These are phyloP conservation scores for Hortiboletus campestris DNA, from an alignment of 768 basidiomycete genomes.

Conservation along the genomic window DNA sequence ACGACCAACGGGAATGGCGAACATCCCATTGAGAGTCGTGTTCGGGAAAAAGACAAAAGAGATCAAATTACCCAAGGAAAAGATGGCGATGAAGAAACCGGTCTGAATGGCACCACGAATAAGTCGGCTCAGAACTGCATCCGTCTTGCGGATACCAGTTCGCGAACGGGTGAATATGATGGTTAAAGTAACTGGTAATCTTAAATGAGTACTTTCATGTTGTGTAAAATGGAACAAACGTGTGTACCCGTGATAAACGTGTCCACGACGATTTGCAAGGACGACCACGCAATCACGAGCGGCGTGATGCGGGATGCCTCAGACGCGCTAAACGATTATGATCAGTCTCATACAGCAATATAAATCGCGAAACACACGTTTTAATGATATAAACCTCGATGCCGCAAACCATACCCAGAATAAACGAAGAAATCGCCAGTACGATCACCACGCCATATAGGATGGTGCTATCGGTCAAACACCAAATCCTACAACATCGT, in stretches of 20 bases:
- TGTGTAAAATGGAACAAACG: background rate
- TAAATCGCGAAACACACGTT: constrained; percentile 30
- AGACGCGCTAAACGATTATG: constrained; percentile 32
- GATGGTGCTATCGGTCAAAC: constrained; percentile 11
- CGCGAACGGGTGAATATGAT: constrained; percentile 24
- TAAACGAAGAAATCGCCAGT: constrained; percentile 39
- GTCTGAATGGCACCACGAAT: constrained; percentile 11
- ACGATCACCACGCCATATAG: constrained; percentile 36
- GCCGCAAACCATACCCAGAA: constrained; percentile 44
- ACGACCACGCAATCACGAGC: constrained; percentile 47
- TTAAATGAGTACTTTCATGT: background rate
- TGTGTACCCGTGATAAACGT: constrained; percentile 42
- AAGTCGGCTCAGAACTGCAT: constrained; percentile 35
- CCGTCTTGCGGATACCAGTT: constrained; percentile 52
- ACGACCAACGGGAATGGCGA: constrained; percentile 41
- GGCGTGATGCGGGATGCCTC: constrained; percentile 40
- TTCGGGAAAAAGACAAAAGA: constrained; percentile 27
- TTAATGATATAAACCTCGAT: constrained; percentile 42
- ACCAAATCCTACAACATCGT: constrained; percentile 10
- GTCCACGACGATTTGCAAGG: constrained; percentile 45
- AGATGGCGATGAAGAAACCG: background rate
- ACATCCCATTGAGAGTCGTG: constrained; percentile 37
- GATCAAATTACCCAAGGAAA: constrained; percentile 38
- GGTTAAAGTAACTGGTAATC: constrained; percentile 16
- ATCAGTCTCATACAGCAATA: background rate